phyloP scores from a whole-genome alignment of 1,284 basidiomycete genomes.

The Trametes versicolor region DNA sequence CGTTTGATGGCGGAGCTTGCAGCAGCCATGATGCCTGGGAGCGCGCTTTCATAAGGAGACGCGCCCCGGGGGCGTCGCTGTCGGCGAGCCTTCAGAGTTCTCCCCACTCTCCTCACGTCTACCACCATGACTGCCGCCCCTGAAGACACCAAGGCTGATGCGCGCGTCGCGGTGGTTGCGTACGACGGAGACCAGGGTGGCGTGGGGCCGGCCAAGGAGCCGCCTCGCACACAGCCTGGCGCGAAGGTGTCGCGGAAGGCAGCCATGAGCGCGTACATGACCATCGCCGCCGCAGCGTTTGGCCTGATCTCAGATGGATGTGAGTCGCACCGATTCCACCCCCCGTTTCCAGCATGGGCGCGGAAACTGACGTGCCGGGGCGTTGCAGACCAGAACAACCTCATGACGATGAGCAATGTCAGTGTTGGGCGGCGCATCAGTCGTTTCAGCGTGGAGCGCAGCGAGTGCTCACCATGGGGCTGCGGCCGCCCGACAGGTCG shows the following conservation, averaged over 20 bases:
- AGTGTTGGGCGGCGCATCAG: slow-evolving; percentile 24
- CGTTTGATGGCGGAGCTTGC: slow-evolving; percentile 29
- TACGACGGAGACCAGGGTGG: slow-evolving; percentile 13
- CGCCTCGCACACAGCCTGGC: slow-evolving; percentile 19
- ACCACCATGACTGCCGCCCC: slow-evolving; percentile 28
- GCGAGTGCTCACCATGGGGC: background rate
- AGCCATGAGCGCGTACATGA: slow-evolving; percentile 64
- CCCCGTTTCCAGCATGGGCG: background rate
- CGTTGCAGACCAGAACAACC: slow-evolving; percentile 70
- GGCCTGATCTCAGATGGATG: slow-evolving; percentile 79
- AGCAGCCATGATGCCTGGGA: background rate
- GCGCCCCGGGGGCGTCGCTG: slow-evolving; percentile 2
- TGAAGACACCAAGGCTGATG: slow-evolving; percentile 16
- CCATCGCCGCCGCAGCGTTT: slow-evolving; percentile 70
- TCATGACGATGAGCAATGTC: slow-evolving; percentile 74
- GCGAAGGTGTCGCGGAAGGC: slow-evolving; percentile 45
- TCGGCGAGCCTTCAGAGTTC: slow-evolving; percentile 14
- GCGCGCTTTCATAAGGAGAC: slow-evolving; percentile 13
- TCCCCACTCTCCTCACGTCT: slow-evolving; percentile 19
- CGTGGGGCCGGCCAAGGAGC: slow-evolving; percentile 14
- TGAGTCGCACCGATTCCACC: slow-evolving; percentile 42
- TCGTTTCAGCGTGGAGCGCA: slow-evolving; percentile 10
- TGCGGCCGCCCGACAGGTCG: slow-evolving; percentile 51
- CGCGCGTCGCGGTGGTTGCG: slow-evolving; percentile 22
- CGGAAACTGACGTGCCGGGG: background rate